These are phyloP conservation scores for Austroboletus rostrupii DNA, from an alignment of 1,284 basidiomycete species.

Conservation along the genomic window DNA sequence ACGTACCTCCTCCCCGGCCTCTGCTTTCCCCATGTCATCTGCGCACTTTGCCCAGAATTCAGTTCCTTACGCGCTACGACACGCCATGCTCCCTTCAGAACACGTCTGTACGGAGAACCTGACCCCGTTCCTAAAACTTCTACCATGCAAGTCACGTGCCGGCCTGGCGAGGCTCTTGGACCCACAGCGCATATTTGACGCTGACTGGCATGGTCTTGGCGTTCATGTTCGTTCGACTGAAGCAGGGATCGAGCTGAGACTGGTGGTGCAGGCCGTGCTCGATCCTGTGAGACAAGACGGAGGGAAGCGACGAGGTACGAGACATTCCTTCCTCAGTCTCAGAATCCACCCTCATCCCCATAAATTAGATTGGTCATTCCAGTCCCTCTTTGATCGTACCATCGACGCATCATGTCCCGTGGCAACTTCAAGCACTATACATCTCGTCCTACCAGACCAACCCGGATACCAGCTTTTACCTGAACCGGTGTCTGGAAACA, in stretches of 20 bases:
- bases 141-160: slow-evolving; percentile 90
- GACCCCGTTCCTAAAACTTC: slow-evolving; percentile 90
- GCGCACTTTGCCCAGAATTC: background rate
- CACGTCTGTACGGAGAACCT: slow-evolving; percentile 95
- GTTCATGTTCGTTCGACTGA: slow-evolving; percentile 55
- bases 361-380: slow-evolving; percentile 71
- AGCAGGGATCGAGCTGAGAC: slow-evolving; percentile 56
- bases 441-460: slow-evolving; percentile 44
- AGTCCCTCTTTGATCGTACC: slow-evolving; percentile 66
- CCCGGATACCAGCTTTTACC: slow-evolving; percentile 47
- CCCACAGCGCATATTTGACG: slow-evolving; percentile 81
- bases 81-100: slow-evolving; percentile 78
- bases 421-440: slow-evolving; percentile 49
- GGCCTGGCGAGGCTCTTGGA: slow-evolving; percentile 86
- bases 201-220: slow-evolving; percentile 85
- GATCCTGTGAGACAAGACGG: slow-evolving; percentile 65
- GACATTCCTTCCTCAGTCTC: background rate
- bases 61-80: slow-evolving; percentile 51
- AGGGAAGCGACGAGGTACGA: slow-evolving; percentile 53
- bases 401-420: slow-evolving; percentile 64
- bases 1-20: slow-evolving; percentile 62
- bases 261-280: slow-evolving; percentile 81
- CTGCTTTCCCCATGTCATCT: slow-evolving; percentile 42
- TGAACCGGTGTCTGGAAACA: slow-evolving; percentile 36
- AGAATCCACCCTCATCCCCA: background rate